Conservation (phyloP, 1,284 basidiomycete species). For the Stygiomarasmius scandens region DNA sequence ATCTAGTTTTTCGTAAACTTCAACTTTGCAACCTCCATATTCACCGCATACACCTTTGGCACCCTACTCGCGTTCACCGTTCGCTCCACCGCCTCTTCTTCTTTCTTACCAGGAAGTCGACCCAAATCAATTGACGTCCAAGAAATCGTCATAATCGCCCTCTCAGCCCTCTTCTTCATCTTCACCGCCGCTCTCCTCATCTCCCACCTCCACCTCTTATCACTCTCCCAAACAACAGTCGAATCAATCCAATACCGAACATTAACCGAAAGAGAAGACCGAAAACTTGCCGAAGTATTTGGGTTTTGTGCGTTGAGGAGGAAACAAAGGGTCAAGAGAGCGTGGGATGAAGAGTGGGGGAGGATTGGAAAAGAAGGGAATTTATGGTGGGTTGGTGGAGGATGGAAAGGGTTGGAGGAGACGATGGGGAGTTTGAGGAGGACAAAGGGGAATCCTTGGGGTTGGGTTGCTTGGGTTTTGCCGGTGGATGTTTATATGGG, state of each 20-base stretch:
- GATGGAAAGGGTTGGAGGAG: slow-evolving; percentile 65
- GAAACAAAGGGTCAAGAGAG: slow-evolving; percentile 38
- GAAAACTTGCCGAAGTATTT: slow-evolving; percentile 3
- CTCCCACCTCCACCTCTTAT: slow-evolving; percentile 66
- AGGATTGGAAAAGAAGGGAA: slow-evolving; percentile 72
- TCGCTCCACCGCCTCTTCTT: slow-evolving; percentile 17
- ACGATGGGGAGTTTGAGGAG: slow-evolving; percentile 66
- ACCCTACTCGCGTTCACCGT: slow-evolving; percentile 54
- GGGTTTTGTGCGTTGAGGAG: background rate
- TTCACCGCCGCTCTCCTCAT: slow-evolving; percentile 65
- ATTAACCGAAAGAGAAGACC: slow-evolving; percentile 64
- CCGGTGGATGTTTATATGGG: slow-evolving; percentile 1
- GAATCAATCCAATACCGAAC: slow-evolving; percentile 64
- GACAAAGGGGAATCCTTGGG: slow-evolving; percentile 12
- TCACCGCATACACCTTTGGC: slow-evolving; percentile 61
- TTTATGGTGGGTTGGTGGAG: slow-evolving; percentile 81
- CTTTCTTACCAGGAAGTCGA: slow-evolving; percentile 49
- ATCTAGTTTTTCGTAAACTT: slow-evolving; percentile 75
- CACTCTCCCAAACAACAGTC: slow-evolving; percentile 75
- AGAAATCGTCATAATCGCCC: slow-evolving; percentile 63
- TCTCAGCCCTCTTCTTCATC: slow-evolving; percentile 68
- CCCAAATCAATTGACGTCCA: slow-evolving; percentile 43
- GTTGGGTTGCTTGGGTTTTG: slow-evolving; percentile 12
- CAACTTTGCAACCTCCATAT: slow-evolving; percentile 56
- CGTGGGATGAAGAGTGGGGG: slow-evolving; percentile 84